Base-by-base conservation (phyloP, 2,329 filamentous ascomycete genomes). In the Ustulina deusta region DNA sequence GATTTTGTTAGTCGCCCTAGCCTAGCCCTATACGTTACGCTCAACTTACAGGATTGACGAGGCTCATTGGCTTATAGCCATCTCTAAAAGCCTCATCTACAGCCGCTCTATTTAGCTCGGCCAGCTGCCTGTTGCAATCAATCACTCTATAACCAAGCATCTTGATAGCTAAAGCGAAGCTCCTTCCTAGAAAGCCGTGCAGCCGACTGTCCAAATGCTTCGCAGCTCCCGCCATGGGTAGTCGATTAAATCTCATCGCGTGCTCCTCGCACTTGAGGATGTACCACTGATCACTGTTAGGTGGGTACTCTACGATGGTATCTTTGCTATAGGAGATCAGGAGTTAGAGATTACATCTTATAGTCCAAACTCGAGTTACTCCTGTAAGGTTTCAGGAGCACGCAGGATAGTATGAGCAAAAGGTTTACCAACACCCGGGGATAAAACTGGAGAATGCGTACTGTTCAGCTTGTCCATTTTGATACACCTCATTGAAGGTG, bases 201-300 rank as follows among this genome's bases (percentile, higher is more conserved):
- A 72, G 59, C 5, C 66, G 65, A 22, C 77, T 74, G 46, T 74
- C 74, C 0, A 83, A 70, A 55, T 83, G 81, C 61, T 81, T 82
- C 0, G 79, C 80, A 0, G 80, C 81, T 20, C 80, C 81, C 6
- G 67, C 60, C 1, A 81, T 63, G 0, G 80, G 77, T 38, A 77
- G 76, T 11, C 64, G 63, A 11, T 74, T 78, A 66, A 83, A 82
- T 27, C 80, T 79, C 7, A 81, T 72, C 0, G 68, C 59, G 20
- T 83, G 81, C 58, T 81, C 75, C 38, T 81, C 78, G 71, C 81
- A 83, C 60, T 77, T 79, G 2, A 81, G 63, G 6, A 83, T 80
- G 61, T 81, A 83, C 70, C 74, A 82, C 4, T 75, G 78, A 77
- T 63, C 73, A 79, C 65, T 80, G 72, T 6, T 77, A 71, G 15